These are phyloP conservation scores for Amaranthus palmeri DNA, from an alignment of 148 eudicot genomes.

Conservation along the genomic window DNA sequence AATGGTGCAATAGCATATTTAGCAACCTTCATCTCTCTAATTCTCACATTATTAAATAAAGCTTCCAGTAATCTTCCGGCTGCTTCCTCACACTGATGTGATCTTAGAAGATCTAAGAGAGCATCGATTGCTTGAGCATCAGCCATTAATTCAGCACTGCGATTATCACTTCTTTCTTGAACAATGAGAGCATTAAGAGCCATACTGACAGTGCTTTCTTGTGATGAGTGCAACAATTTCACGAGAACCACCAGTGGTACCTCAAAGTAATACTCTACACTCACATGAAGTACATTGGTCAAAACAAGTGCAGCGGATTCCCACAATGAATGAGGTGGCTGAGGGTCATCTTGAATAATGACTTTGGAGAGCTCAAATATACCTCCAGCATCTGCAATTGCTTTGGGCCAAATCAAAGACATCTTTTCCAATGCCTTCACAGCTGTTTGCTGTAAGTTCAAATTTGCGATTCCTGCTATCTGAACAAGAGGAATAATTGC, in stretches of 20 bases:
- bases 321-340: constrained; percentile 61
- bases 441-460: constrained; percentile 69
- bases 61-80: constrained; percentile 70
- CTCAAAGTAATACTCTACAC: constrained; percentile 48
- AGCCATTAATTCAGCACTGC: constrained; percentile 65
- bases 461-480: constrained; percentile 65
- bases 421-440: constrained; percentile 65
- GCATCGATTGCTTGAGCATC: constrained; percentile 72
- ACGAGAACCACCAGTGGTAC: constrained; percentile 72
- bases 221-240: constrained; percentile 54
- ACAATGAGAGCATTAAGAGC: constrained; percentile 58
- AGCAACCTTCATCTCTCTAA: constrained; percentile 66
- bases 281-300: constrained; percentile 46
- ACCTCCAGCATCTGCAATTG: constrained; percentile 78
- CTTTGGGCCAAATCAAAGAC: constrained; percentile 70
- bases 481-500: constrained; percentile 74
- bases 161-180: constrained; percentile 51
- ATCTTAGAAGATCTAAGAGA: constrained; percentile 52
- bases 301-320: constrained; percentile 72
- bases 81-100: constrained; percentile 73
- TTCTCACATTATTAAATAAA: constrained; percentile 51
- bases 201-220: constrained; percentile 43
- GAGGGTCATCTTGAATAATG: constrained; percentile 66
- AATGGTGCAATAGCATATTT: constrained; percentile 71
- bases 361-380: constrained; percentile 70